A percentile compares a stretch with the other conserved stretches of the same genome.
Conservation (phyloP, 306 rosid species). For the Coriaria nepalensis region DNA sequence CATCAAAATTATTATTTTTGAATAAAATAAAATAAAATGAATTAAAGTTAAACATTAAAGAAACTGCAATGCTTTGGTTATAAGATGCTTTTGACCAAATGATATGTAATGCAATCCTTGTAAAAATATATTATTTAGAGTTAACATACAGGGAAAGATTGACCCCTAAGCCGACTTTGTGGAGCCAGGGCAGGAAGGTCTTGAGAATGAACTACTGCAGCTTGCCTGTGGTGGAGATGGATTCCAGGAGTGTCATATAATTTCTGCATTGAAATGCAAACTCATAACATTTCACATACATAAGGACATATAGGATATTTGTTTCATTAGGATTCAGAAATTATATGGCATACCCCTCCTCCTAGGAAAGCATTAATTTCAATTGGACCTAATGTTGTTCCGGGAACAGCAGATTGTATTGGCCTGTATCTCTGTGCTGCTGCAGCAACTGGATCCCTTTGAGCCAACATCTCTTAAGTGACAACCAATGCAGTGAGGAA, state of each 20-base stretch:
- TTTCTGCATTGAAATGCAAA: constrained; percentile 33
- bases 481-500: too few relatives aligned
- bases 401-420: constrained; percentile 96
- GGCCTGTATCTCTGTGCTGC: constrained; percentile 89
- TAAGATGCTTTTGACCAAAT: too few relatives aligned
- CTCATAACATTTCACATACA: background rate
- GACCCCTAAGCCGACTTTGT: constrained; percentile 80
- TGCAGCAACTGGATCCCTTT: constrained; percentile 80
- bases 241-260: constrained; percentile 90
- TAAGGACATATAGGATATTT: too few relatives aligned
- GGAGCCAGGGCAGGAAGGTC: constrained; percentile 91
- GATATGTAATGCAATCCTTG: constrained; percentile 2
- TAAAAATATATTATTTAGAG: constrained; percentile 4
- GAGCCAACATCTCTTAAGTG: constrained; percentile 69
- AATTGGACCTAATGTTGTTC: constrained; percentile 94
- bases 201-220: constrained; percentile 71
- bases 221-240: constrained; percentile 95
- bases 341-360: constrained; percentile 58
- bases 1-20: constrained; percentile 8
- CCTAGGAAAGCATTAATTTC: constrained; percentile 82
- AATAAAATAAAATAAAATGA: too few relatives aligned
- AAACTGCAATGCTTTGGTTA: too few relatives aligned
- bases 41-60: too few relatives aligned
- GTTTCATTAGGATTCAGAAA: constrained; percentile 6
- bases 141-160: constrained; percentile 47